These are phyloP conservation scores for Tilletia walkeri DNA, from an alignment of 1,284 basidiomycete species.

Conservation along the genomic window DNA sequence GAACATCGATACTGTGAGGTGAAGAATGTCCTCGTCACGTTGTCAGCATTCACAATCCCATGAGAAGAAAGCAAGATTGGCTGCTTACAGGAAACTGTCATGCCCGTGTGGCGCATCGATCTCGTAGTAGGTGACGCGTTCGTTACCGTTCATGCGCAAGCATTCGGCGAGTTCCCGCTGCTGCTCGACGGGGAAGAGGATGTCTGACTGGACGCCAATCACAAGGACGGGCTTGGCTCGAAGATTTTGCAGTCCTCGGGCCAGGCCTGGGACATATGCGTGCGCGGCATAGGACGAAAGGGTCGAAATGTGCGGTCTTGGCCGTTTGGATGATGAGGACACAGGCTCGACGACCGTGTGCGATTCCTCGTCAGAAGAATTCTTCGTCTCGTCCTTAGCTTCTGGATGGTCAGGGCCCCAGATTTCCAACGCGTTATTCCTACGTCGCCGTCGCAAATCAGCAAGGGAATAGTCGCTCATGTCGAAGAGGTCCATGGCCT, in stretches of 20 bases:
- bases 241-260: slow-evolving; percentile 76
- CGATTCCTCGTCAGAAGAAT: slow-evolving; percentile 19
- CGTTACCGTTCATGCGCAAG: slow-evolving; percentile 74
- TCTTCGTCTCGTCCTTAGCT: slow-evolving; percentile 22
- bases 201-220: slow-evolving; percentile 93
- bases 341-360: background rate
- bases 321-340: background rate
- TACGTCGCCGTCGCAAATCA: slow-evolving; percentile 60
- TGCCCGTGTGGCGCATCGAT: slow-evolving; percentile 93
- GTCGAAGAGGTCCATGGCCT: slow-evolving; percentile 99
- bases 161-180: slow-evolving; percentile 94
- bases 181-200: slow-evolving; percentile 95
- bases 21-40: background rate
- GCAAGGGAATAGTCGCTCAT: slow-evolving; percentile 78
- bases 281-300: slow-evolving; percentile 60
- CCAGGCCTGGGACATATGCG: slow-evolving; percentile 76
- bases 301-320: slow-evolving; percentile 62
- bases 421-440: background rate
- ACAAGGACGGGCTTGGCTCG: slow-evolving; percentile 77
- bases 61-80: background rate
- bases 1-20: slow-evolving; percentile 4
- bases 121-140: slow-evolving; percentile 89
- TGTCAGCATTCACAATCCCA: too few species aligned
- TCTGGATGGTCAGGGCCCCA: slow-evolving; percentile 15
- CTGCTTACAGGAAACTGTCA: slow-evolving; percentile 80